phyloP scores from a whole-genome alignment of 345 rosid genomes.

The Salix suchowensis region DNA sequence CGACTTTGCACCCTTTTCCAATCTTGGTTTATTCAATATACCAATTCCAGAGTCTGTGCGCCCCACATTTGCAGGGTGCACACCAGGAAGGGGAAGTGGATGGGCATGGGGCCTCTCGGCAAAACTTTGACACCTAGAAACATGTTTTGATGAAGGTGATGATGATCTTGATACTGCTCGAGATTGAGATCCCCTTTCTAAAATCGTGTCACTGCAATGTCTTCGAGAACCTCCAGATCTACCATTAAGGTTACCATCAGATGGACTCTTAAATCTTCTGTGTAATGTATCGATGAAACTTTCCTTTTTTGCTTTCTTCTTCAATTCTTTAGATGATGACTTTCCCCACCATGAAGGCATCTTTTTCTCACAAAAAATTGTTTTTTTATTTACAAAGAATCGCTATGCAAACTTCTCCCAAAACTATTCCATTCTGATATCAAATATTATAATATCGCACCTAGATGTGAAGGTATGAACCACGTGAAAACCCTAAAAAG shows the following conservation, averaged over 20 bases:
- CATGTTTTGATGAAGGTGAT: slow-evolving; percentile 20
- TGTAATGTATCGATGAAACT: slow-evolving; percentile 28
- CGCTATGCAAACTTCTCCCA: slow-evolving; percentile 13
- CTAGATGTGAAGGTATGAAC: neutral
- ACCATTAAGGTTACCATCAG: slow-evolving; percentile 12
- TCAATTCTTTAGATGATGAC: slow-evolving; percentile 23
- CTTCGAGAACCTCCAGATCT: slow-evolving; percentile 18
- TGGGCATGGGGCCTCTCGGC: slow-evolving; percentile 27
- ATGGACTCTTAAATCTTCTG: slow-evolving; percentile 16
- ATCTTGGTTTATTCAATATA: slow-evolving; percentile 10
- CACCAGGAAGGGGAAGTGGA: slow-evolving; percentile 31
- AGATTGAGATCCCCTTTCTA: slow-evolving; percentile 20
- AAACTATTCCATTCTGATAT: slow-evolving; percentile 3
- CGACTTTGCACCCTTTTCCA: slow-evolving; percentile 7
- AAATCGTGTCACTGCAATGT: slow-evolving; percentile 8
- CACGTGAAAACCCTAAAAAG: slow-evolving; percentile 8
- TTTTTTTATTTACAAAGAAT: neutral
- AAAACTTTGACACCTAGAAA: slow-evolving; percentile 30
- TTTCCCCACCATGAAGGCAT: slow-evolving; percentile 36
- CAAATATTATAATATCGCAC: neutral
- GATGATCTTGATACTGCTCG: slow-evolving; percentile 26
- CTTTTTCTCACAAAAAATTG: slow-evolving; percentile 5
- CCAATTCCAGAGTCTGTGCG: slow-evolving; percentile 18
- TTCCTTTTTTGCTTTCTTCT: slow-evolving; percentile 27
- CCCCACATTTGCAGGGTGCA: slow-evolving; percentile 1